Conservation (phyloP, 495 filamentous ascomycete species). For the Aspergillus indologenus region DNA sequence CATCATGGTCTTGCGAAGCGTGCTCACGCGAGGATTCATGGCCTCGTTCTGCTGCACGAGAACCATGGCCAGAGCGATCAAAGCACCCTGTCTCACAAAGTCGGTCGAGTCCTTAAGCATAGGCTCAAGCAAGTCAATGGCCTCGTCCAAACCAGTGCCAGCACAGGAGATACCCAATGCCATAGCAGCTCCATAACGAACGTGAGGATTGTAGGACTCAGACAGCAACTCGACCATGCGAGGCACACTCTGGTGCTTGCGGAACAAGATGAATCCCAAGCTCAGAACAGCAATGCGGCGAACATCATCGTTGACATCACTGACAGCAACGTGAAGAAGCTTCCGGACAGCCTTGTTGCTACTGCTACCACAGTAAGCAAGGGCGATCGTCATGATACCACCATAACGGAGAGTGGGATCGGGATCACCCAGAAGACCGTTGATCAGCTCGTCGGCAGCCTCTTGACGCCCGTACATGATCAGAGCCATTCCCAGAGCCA, state of each 20-base stretch:
- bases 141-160: conserved; percentile 93
- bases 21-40: conserved; percentile 86
- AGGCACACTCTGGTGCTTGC: conserved; percentile 94
- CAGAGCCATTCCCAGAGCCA: conserved; percentile 93
- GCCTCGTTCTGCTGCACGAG: conserved; percentile 95
- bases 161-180: conserved; percentile 97
- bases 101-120: conserved; percentile 99
- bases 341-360: conserved; percentile 99
- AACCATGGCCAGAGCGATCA: conserved; percentile 95
- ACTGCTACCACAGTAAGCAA: conserved; percentile 94
- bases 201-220: conserved; percentile 98
- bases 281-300: conserved; percentile 96
- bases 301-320: conserved; percentile 98
- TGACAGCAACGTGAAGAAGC: conserved; percentile 95
- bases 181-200: conserved; percentile 97
- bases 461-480: conserved; percentile 98
- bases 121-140: conserved; percentile 93
- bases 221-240: conserved; percentile 98
- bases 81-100: conserved; percentile 96
- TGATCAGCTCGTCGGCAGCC: conserved; percentile 88
- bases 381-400: conserved; percentile 96
- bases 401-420: conserved; percentile 94
- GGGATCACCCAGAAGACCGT: conserved; percentile 87
- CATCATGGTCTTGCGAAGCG: conserved; percentile 78
- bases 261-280: conserved; percentile 97